Conservation (phyloP, 2,329 filamentous ascomycete species). For the Paraphoma sp. region DNA sequence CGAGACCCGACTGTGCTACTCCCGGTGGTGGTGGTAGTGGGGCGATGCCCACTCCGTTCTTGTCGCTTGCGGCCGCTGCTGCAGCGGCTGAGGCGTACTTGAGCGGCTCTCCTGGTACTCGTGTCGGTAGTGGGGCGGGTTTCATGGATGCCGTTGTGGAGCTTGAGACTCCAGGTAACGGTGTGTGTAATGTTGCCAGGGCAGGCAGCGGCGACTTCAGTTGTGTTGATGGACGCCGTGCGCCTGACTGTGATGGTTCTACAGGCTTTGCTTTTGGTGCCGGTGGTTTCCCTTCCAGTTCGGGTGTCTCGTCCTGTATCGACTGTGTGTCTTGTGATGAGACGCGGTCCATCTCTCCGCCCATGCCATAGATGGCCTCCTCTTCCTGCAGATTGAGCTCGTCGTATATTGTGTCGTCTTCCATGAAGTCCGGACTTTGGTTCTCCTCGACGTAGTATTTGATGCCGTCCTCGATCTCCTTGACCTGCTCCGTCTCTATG, state of each 20-base stretch:
- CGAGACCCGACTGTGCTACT: slow-evolving; percentile 49
- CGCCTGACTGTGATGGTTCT: slow-evolving; percentile 63
- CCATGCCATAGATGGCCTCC: slow-evolving; percentile 84
- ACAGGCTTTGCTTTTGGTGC: slow-evolving; percentile 63
- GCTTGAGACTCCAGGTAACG: slow-evolving; percentile 67
- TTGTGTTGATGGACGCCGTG: slow-evolving; percentile 82
- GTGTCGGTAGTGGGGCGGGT: slow-evolving; percentile 83
- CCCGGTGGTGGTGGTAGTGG: slow-evolving; percentile 91
- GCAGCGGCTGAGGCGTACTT: slow-evolving; percentile 98
- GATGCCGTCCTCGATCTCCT: slow-evolving; percentile 88
- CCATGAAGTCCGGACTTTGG: slow-evolving; percentile 85
- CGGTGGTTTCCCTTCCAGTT: slow-evolving; percentile 60
- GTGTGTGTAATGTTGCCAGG: slow-evolving; percentile 85
- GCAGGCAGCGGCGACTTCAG: slow-evolving; percentile 94
- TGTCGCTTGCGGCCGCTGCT: slow-evolving; percentile 88
- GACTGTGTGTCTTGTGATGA: slow-evolving; percentile 98
- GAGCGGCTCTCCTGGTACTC: slow-evolving; percentile 85
- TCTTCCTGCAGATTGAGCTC: slow-evolving; percentile 92
- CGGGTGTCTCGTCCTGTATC: slow-evolving; percentile 80
- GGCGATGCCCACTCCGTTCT: slow-evolving; percentile 86
- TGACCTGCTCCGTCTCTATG: slow-evolving; percentile 85
- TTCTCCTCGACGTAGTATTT: slow-evolving; percentile 94
- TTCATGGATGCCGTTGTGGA: slow-evolving; percentile 77
- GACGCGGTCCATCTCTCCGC: slow-evolving; percentile 78
- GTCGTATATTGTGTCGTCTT: slow-evolving; percentile 95